Conservation (phyloP, 2,329 filamentous ascomycete species). For the Cryphonectria nitschkei region DNA sequence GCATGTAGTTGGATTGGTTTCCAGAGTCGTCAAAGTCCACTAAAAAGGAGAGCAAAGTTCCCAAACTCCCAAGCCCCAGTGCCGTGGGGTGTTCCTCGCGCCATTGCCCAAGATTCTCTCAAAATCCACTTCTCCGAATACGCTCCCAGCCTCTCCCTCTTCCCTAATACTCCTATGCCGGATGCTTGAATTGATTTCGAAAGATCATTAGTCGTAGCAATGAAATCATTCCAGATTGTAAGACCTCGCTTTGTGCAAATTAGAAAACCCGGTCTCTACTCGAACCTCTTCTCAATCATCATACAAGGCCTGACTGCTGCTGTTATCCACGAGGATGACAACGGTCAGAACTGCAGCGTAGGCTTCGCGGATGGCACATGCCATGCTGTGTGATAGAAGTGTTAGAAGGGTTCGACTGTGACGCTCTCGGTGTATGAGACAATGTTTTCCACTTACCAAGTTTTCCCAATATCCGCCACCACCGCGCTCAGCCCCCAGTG, state of each 20-base stretch:
- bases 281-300: slow-evolving; percentile 34
- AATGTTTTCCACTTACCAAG: slow-evolving; percentile 55
- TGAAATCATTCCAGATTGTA: slow-evolving; percentile 1
- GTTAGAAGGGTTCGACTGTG: neutral
- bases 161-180: neutral
- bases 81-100: slow-evolving; percentile 22
- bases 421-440: neutral
- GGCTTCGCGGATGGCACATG: slow-evolving; percentile 74
- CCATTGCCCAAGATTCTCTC: neutral
- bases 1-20: neutral
- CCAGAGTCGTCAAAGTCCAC: neutral
- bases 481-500: slow-evolving; percentile 75
- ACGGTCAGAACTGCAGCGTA: slow-evolving; percentile 75
- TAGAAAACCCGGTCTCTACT: neutral
- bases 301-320: slow-evolving; percentile 47
- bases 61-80: neutral
- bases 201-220: slow-evolving; percentile 4
- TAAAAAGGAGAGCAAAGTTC: neutral
- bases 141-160: neutral
- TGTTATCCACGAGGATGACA: slow-evolving; percentile 66
- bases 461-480: slow-evolving; percentile 69
- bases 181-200: slow-evolving; percentile 12
- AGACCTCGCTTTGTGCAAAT: neutral
- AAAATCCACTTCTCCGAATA: neutral
- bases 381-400: slow-evolving; percentile 53